A percentile compares a stretch with the other conserved stretches of the same genome.
Evolutionary conservation across 257 asterid genomes (phyloP).

Genomic region (Solanum sitiens): DNA sequence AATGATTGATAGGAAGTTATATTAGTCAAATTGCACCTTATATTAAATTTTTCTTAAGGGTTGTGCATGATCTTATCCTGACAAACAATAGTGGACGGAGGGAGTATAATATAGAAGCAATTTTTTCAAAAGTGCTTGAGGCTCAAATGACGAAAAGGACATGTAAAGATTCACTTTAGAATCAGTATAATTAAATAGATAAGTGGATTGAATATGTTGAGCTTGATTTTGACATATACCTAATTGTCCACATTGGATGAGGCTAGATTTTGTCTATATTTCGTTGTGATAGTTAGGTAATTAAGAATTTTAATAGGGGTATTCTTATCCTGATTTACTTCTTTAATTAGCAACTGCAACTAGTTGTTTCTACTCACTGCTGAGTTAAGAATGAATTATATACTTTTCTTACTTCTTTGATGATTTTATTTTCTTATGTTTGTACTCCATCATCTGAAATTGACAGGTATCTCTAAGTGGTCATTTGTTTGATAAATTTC

Average conservation of each 20-base stretch:
- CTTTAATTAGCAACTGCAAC: neutral
- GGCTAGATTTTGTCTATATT: neutral
- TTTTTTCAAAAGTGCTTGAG: neutral
- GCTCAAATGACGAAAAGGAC: neutral
- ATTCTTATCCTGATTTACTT: neutral
- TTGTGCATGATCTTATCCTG: no score
- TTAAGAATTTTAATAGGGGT: neutral
- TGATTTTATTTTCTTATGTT: neutral
- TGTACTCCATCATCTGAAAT: neutral
- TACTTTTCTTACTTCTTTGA: neutral
- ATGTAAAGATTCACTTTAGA: neutral
- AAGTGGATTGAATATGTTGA: neutral
- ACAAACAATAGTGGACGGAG: no score
- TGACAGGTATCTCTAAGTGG: conserved; percentile 84
- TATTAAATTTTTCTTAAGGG: no score
- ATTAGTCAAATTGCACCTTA: no score
- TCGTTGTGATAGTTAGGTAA: neutral
- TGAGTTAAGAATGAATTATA: neutral
- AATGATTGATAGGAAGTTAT: no score
- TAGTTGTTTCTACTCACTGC: neutral
- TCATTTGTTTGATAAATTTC: conserved; percentile 85
- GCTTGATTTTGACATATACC: neutral
- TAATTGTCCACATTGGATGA: neutral
- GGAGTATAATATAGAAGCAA: neutral
- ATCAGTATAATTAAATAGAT: neutral